A percentile compares a stretch with the other conserved stretches of the same genome.
Evolutionary conservation across 352 stramenopile species (phyloP).

Genomic region (Ophiocytium majus): DNA sequence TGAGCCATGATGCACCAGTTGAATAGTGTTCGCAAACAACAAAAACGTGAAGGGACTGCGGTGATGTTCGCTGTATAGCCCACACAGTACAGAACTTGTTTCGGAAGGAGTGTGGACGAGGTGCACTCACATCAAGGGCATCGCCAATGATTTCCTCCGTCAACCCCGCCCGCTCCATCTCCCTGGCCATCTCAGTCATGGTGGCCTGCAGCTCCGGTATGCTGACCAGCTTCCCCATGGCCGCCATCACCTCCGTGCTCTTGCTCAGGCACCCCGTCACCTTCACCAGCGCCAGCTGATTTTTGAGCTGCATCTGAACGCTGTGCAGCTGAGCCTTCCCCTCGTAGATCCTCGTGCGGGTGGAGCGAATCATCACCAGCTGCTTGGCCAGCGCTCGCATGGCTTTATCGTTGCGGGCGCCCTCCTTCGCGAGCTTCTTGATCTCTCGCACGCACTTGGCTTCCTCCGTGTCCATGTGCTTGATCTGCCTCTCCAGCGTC

Average conservation of each 20-base stretch:
- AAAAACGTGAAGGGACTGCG: too few relatives aligned
- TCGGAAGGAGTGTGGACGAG: too few relatives aligned
- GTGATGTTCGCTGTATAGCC: too few relatives aligned
- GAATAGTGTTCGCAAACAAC: too few relatives aligned
- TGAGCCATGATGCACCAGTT: too few relatives aligned
- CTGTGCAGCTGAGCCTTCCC: conserved; percentile 56
- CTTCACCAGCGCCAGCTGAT: conserved; percentile 56
- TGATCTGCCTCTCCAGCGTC: conserved; percentile 45
- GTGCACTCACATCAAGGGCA: conserved; percentile 46
- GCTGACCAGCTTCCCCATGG: conserved; percentile 59
- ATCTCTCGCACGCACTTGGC: conserved; percentile 58
- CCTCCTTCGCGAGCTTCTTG: conserved; percentile 56
- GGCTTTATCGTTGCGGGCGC: conserved; percentile 35
- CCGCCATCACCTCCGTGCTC: conserved; percentile 58
- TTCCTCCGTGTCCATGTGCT: conserved; percentile 50
- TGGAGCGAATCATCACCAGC: conserved; percentile 54
- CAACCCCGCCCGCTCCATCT: conserved; percentile 59
- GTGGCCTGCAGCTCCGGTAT: conserved; percentile 59
- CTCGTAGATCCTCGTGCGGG: conserved; percentile 56
- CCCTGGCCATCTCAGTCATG: conserved; percentile 58
- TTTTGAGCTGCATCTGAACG: conserved; percentile 59
- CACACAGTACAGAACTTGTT: too few relatives aligned
- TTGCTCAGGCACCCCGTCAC: conserved; percentile 53
- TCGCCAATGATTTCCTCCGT: conserved; percentile 59
- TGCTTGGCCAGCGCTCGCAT: conserved; percentile 55